Percentiles rank a stretch among this genome's conserved stretches.
These are phyloP conservation scores for Aspergillus sojae DNA, from an alignment of 2,329 filamentous ascomycete species.

Conservation along the genomic window DNA sequence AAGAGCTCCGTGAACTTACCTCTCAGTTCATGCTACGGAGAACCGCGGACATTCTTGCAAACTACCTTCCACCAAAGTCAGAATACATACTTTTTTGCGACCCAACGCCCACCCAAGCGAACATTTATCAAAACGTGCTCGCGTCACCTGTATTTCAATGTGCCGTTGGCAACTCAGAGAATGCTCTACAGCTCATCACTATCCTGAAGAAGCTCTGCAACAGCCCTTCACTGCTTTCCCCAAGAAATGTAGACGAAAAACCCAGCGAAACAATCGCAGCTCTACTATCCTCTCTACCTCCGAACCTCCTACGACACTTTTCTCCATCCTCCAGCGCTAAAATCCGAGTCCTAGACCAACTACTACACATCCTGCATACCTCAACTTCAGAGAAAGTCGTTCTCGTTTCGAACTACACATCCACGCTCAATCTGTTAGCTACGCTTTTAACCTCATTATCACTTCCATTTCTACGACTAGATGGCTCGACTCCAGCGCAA, in stretches of 20 bases:
- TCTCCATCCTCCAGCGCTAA: constrained; percentile 65
- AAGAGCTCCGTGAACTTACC: constrained; percentile 63
- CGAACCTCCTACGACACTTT: constrained; percentile 55
- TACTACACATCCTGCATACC: constrained; percentile 63
- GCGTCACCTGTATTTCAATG: constrained; percentile 64
- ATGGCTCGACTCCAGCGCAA: constrained; percentile 65
- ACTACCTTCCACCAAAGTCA: constrained; percentile 68
- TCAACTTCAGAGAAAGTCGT: constrained; percentile 71
- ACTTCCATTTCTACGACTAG: constrained; percentile 67
- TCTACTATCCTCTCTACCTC: constrained; percentile 58
- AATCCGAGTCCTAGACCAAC: constrained; percentile 66
- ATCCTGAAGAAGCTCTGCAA: constrained; percentile 76
- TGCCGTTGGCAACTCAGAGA: constrained; percentile 64
- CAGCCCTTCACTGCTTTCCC: constrained; percentile 64
- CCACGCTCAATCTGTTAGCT: constrained; percentile 68
- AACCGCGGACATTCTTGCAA: constrained; percentile 66
- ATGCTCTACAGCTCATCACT: constrained; percentile 69
- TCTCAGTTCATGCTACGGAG: constrained; percentile 67
- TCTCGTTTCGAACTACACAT: constrained; percentile 75
- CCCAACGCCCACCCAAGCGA: constrained; percentile 62
- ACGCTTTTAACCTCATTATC: constrained; percentile 62
- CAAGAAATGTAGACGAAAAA: constrained; percentile 51
- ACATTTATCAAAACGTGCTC: constrained; percentile 66
- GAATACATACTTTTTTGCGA: constrained; percentile 69
- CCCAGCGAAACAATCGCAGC: constrained; percentile 51